Base-by-base conservation (phyloP, 108 stramenopile genomes). In the Skeletonema grethae region DNA sequence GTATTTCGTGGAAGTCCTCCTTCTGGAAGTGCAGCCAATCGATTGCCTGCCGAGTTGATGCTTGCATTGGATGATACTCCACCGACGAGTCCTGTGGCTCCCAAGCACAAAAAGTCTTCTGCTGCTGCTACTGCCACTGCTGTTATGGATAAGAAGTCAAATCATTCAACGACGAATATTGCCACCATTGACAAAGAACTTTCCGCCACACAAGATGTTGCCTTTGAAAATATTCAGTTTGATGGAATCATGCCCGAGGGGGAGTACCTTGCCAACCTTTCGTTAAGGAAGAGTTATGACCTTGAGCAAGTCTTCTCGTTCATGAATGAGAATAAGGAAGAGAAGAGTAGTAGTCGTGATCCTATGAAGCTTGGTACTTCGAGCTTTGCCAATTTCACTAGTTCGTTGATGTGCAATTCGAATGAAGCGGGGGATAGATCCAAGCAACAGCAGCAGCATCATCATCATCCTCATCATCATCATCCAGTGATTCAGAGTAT, bases 261-360 rank as follows among this genome's bases (percentile, higher is more conserved):
- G 16, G 59, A 66, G 20, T 66, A 70, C 35, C 24, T 61, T 9
- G 1, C 46, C n/a, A 79, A 67, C 62, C 59, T 79, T 11, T 66
- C 58, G 25, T 79, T 79, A 16, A 70, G 77, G 13, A 71, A 72
- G 41, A 69, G 67, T 18, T 79, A 79, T 29, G 77, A 79, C 31
- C 38, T 79, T 1, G 77, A 71, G 43, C 77, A 79, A 45, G 60
- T 72, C 55, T 79, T 79, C 30, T 61, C 58, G 12, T 79, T 79
- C 38, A 72, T 79, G 28, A 69, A 69, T 53, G 69, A 62, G 34
- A 55, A 53, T 8, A 53, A 53, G 50, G 50, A 53, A 22, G 50
- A 53, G 1, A 53, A 24, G 22, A 53, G 2, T 2, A 53, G 9
- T 53, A 53, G 20, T 18, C 22, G 7, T 22, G 50, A 53, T 10